Base-by-base conservation (phyloP, 805 yeast species). In the Komagataella mondaviorum region DNA sequence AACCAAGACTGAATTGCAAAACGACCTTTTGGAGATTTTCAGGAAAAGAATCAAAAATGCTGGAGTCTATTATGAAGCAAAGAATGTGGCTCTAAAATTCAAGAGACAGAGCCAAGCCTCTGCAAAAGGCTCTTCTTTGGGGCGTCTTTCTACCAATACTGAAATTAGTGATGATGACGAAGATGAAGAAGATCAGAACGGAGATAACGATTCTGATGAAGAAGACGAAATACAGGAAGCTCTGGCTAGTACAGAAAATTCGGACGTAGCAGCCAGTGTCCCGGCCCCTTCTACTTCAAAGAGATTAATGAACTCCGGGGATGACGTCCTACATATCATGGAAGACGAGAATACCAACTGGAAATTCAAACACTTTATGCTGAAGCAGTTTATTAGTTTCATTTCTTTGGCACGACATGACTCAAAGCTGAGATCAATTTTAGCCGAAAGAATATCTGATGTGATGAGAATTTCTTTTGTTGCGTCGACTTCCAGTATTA, bases 391-490 rank as follows among this genome's bases (percentile, higher is more conserved):
- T 50, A 72, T 67, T 44, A 67, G 70, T 23, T 62, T 78, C 16
- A 57, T 81, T 12, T 52, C 57, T 0, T 65, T 70, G 50, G 71
- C 83, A 1, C 55, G 56, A 6, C 61, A 61, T 16, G 75, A 75
- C 53, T 51, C 64, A 0, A 60, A 59, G 23, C 58, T 80, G n/a
- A 64, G 72, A 23, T 61, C 65, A 1, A 69, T 64, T 46, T 60
- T 81, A 39, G 66, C 75, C 7, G 61, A 71, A 0, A 71, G 68
- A 48, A 71, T 83, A 6, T 71, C 79, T 6, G 95, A 86, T 18
- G 65, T 91, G 45, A 82, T 90, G 23, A 82, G 85, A 54, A 70
- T 88, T 4, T 81, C 96, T 1, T 90, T 88, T 59, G 73, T 84
- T 8, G 88, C 95, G 0, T 80, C 96, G 0, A 85, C 96, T 0